Evolutionary conservation across 345 rosid genomes (phyloP).

Genomic region (Lepidium aucheri): DNA sequence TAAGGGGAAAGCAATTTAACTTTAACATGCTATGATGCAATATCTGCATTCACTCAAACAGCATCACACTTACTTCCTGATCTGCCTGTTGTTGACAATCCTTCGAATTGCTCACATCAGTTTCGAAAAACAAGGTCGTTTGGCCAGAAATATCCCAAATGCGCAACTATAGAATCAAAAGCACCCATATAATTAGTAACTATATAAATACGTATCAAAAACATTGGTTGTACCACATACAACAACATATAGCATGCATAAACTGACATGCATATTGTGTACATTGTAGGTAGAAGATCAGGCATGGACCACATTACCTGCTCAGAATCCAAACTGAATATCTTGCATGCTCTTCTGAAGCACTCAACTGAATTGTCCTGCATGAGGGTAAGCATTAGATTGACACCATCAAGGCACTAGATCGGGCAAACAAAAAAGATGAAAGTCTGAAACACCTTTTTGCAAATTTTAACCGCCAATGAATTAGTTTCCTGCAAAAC

Average conservation of each 20-base stretch:
- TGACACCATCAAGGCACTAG: neutral
- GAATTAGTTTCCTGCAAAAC: slow-evolving; percentile 52
- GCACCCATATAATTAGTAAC: neutral
- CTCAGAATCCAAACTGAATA: slow-evolving; percentile 74
- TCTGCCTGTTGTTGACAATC: slow-evolving; percentile 60
- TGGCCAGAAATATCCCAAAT: slow-evolving; percentile 95
- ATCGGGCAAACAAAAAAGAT: slow-evolving; percentile 1
- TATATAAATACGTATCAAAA: slow-evolving; percentile 26
- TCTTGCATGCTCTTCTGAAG: slow-evolving; percentile 94
- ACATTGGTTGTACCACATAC: neutral
- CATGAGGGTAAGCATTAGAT: slow-evolving; percentile 11
- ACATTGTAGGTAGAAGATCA: neutral
- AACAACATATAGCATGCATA: neutral
- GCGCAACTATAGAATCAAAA: slow-evolving; percentile 47
- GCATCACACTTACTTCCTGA: slow-evolving; percentile 58
- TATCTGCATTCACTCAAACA: neutral
- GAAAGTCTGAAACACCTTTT: slow-evolving; percentile 50
- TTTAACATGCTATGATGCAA: neutral
- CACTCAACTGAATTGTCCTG: slow-evolving; percentile 84
- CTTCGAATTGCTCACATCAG: slow-evolving; percentile 47
- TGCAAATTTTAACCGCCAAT: slow-evolving; percentile 78
- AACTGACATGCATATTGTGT: neutral
- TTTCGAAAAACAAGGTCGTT: slow-evolving; percentile 47
- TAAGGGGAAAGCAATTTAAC: too few species aligned
- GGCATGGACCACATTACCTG: slow-evolving; percentile 42